phyloP scores from a whole-genome alignment of 257 asterid species.

The Fraxinus excelsior region DNA sequence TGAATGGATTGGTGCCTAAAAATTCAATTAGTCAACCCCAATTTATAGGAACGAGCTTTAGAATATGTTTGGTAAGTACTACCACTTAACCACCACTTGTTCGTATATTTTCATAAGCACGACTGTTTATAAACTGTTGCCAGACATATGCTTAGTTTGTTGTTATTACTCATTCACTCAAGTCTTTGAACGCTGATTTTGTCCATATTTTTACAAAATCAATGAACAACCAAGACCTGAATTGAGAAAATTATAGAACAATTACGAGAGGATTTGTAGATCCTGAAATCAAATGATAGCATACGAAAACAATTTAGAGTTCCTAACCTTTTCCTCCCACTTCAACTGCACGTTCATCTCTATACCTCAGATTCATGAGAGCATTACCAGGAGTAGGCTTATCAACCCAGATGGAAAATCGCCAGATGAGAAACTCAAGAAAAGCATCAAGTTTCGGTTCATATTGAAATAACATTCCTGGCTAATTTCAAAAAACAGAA shows the following conservation, averaged over 20 bases:
- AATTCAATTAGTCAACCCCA: too few relatives aligned
- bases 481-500: conserved; percentile 76
- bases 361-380: conserved; percentile 78
- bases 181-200: neutral
- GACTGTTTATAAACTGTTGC: too few relatives aligned
- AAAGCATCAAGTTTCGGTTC: conserved; percentile 96
- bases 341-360: conserved; percentile 89
- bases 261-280: conserved; percentile 2
- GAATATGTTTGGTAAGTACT: too few relatives aligned
- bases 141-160: neutral
- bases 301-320: conserved; percentile 18
- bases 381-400: conserved; percentile 96
- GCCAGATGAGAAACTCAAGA: conserved; percentile 90
- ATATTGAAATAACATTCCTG: conserved; percentile 94
- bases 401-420: conserved; percentile 98
- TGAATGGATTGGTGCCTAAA: too few relatives aligned
- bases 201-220: conserved; percentile 9
- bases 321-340: conserved; percentile 72
- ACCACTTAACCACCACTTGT: too few relatives aligned
- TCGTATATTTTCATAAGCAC: too few relatives aligned
- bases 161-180: neutral
- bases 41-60: too few relatives aligned
- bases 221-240: neutral
- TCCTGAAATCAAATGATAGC: conserved; percentile 5
- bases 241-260: conserved; percentile 2